Percentiles rank a stretch among this genome's conserved stretches.
phyloP scores from a whole-genome alignment of 2,329 filamentous ascomycete species.

The Apiospora aurea region DNA sequence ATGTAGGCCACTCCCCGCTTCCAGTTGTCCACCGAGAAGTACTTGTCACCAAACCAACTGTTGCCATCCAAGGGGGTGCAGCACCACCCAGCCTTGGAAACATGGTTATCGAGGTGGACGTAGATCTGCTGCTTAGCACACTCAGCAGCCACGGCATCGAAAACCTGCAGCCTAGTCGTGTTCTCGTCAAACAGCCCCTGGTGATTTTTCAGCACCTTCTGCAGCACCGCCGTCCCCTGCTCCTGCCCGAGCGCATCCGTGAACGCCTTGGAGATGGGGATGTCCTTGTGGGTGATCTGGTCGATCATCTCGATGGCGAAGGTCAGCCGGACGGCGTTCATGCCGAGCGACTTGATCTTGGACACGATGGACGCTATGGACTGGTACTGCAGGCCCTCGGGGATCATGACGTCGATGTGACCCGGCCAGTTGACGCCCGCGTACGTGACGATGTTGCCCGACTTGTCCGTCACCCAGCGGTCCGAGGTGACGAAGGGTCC shows the following conservation, averaged over 20 bases:
- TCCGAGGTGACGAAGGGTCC: slow-evolving; percentile 50
- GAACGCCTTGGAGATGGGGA: slow-evolving; percentile 54
- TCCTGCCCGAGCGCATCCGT: slow-evolving; percentile 53
- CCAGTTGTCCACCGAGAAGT: slow-evolving; percentile 67
- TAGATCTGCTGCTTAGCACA: slow-evolving; percentile 62
- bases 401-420: slow-evolving; percentile 68
- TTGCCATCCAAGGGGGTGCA: slow-evolving; percentile 62
- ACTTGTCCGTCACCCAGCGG: slow-evolving; percentile 51
- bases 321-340: slow-evolving; percentile 69
- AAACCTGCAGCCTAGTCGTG: slow-evolving; percentile 63
- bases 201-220: slow-evolving; percentile 62
- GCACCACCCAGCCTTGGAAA: slow-evolving; percentile 65
- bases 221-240: slow-evolving; percentile 60
- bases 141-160: slow-evolving; percentile 67
- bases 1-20: slow-evolving; percentile 66
- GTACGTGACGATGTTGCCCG: slow-evolving; percentile 53
- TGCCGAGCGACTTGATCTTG: slow-evolving; percentile 64
- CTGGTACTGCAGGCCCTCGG: slow-evolving; percentile 68
- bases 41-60: slow-evolving; percentile 66
- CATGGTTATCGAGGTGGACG: slow-evolving; percentile 67
- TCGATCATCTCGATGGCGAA: slow-evolving; percentile 72
- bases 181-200: slow-evolving; percentile 56
- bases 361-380: slow-evolving; percentile 62
- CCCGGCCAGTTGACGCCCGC: slow-evolving; percentile 70
- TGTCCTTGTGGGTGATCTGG: slow-evolving; percentile 58